Conservation (phyloP, 768 basidiomycete species). For the Phylloporus arenicola region DNA sequence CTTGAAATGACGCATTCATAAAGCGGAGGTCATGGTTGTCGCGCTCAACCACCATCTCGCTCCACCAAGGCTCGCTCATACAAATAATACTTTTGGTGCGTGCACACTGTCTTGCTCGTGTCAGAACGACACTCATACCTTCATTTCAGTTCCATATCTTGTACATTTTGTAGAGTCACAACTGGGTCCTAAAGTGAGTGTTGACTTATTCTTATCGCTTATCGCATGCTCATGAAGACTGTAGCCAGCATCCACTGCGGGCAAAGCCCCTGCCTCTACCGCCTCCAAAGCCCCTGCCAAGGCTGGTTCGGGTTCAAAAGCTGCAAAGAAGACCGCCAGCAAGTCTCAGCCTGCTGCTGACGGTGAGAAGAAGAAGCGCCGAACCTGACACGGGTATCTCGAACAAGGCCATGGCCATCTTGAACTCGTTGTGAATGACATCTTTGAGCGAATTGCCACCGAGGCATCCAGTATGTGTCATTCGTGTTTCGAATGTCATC, state of each 20-base stretch:
- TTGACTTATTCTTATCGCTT: slow-evolving; percentile 1
- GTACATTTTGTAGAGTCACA: slow-evolving; percentile 29
- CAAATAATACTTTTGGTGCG: slow-evolving; percentile 23
- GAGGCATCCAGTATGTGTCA: slow-evolving; percentile 59
- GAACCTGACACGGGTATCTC: slow-evolving; percentile 88
- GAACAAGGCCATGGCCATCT: no score
- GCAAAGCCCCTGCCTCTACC: slow-evolving; percentile 32
- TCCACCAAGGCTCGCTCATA: slow-evolving; percentile 10
- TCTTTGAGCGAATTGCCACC: slow-evolving; percentile 75
- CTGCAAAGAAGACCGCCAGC: slow-evolving; percentile 58
- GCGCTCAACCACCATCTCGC: slow-evolving; percentile 29
- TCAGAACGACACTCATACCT: slow-evolving; percentile 12
- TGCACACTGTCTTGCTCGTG: background rate
- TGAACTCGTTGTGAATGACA: slow-evolving; percentile 85
- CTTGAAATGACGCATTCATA: slow-evolving; percentile 35
- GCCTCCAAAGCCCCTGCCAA: no score
- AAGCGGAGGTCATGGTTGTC: slow-evolving; percentile 25
- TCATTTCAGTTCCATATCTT: slow-evolving; percentile 24
- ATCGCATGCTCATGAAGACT: slow-evolving; percentile 8
- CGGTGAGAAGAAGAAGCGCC: slow-evolving; percentile 76
- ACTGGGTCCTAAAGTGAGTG: slow-evolving; percentile 37
- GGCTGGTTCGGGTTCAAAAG: no score
- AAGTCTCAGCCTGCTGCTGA: slow-evolving; percentile 47
- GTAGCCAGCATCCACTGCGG: slow-evolving; percentile 38
- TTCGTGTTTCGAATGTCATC: background rate